Evolutionary conservation across 2,329 filamentous ascomycete genomes (phyloP), one percentile per base, ranked within the genome.

Genomic region (Xylariales sp.): DNA sequence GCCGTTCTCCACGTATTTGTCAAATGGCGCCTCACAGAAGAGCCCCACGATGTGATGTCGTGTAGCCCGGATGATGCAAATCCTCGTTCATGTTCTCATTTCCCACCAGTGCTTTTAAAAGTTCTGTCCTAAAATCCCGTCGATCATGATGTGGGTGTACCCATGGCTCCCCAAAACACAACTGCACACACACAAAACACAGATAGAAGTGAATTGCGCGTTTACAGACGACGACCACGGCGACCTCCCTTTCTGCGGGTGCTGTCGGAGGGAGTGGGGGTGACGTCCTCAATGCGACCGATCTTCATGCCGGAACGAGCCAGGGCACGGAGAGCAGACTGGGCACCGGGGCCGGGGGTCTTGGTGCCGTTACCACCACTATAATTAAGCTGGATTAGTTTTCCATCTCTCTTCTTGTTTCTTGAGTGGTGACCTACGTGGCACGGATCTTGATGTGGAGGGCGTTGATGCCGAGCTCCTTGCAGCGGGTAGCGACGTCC

Each of bases 181-280:
- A n/a, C n/a, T n/a, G n/a, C 15, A 33, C 23, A 29, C 33, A 31
- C 41, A 37, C n/a, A 29, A 33, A 40, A 33, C 27, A 29, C 32
- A 27, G 33, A 18, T 43, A 27, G 42, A 44, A 46, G 49, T 58
- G 67, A 44, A 46, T 49, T 58, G 67, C 50, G 65, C 61, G 69
- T 73, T 87, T 78, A 98, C 74, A 98, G 87, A 95, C 93, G 91
- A 78, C 93, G 93, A 97, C 93, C 93, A 87, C 93, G 91, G 76
- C 93, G 90, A 96, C 93, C 93, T 79, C 93, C 93, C 89, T 98
- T 98, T 79, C 91, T 90, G 76, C 93, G 88, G 65, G 93, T 98
- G 70, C 88, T 95, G 76, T 98, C 93, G 72, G 93, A 98, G 61
- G 94, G 93, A 47, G 93, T 98, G 61, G 93, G 93, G 61, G 94